Conservation (phyloP, 495 filamentous ascomycete genomes). For the Penicillium riverlandense region DNA sequence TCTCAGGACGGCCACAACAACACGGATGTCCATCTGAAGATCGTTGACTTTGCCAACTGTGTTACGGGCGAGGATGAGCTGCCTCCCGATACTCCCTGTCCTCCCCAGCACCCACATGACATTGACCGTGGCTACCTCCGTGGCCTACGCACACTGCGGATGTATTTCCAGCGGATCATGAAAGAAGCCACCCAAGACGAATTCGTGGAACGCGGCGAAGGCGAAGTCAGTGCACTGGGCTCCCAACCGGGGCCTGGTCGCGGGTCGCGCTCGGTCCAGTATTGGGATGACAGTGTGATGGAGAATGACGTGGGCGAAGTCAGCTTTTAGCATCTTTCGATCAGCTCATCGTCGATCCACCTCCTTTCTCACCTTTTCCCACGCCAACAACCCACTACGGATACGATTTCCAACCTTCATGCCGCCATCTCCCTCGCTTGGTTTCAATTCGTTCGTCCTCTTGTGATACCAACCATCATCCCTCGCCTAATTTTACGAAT, state of each 20-base stretch:
- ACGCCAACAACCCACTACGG: too few species aligned
- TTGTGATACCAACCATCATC: too few species aligned
- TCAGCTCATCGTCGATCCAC: background rate
- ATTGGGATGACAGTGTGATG: slow-evolving; percentile 37
- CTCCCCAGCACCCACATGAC: slow-evolving; percentile 70
- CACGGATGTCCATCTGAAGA: slow-evolving; percentile 71
- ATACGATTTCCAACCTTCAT: background rate
- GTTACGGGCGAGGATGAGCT: slow-evolving; percentile 76
- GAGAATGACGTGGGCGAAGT: slow-evolving; percentile 41
- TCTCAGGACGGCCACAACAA: slow-evolving; percentile 38
- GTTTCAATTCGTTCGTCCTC: background rate
- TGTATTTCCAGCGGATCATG: slow-evolving; percentile 86
- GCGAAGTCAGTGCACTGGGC: slow-evolving; percentile 32
- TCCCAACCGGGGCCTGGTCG: slow-evolving; percentile 18
- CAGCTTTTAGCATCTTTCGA: slow-evolving; percentile 25
- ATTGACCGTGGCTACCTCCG: slow-evolving; percentile 87
- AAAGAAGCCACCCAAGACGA: slow-evolving; percentile 62
- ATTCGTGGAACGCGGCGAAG: slow-evolving; percentile 41
- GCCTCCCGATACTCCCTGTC: slow-evolving; percentile 60
- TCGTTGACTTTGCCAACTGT: slow-evolving; percentile 97
- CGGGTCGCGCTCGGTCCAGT: slow-evolving; percentile 25
- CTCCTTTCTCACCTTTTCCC: slow-evolving; percentile 3
- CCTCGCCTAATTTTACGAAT: too few species aligned
- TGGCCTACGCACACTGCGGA: slow-evolving; percentile 68
- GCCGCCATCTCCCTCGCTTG: background rate